Base-by-base conservation (phyloP, 192 early-diverging fungal genomes). In the Haplosporangium gracile region DNA sequence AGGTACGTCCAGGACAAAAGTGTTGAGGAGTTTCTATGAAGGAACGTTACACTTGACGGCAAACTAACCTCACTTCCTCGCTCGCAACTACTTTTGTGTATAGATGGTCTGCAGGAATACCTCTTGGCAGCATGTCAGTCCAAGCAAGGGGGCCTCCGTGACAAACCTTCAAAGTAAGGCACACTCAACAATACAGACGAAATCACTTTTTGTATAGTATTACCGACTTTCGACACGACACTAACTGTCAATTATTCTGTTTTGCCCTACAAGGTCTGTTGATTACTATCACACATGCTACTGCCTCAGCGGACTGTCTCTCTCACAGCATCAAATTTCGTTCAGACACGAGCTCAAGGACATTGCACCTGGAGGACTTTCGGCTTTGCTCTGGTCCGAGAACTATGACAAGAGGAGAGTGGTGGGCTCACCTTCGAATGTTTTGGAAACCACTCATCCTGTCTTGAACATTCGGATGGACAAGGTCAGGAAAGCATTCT, bases 211-310 rank as follows among this genome's bases (percentile, higher is more conserved):
- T 32, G 40, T 6, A 63, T 34, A 4, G 39, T 18, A 42, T 9
- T 11, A n/a, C 43, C 15, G 15, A 13, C 43, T 43, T 20, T 0
- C 1, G 18, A 6, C n/a, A 26, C 36, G 26, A 34, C n/a, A 68
- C 38, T 70, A 42, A 39, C 47, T n/a, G 16, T 36, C 74, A 81
- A 51, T 69, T 24, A 43, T 51, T 55, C 57, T 71, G 1, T 53
- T 68, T 13, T 70, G 10, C 42, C 53, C 57, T 53, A 4, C 74
- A 96, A 96, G 93, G 69, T 63, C 80, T 2, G 92, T 95, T 0
- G 98, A 99, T 81, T 94, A 93, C 63, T 99, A 99, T 88, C 98
- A 99, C 81, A 97, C 97, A 47, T 98, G 97, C 78, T 99, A 99
- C 82, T 93, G 94, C 36, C 90, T 99, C 49, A 91, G 91, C 70